phyloP scores from a whole-genome alignment of 805 yeast species.

The Blastobotrys parvus region DNA sequence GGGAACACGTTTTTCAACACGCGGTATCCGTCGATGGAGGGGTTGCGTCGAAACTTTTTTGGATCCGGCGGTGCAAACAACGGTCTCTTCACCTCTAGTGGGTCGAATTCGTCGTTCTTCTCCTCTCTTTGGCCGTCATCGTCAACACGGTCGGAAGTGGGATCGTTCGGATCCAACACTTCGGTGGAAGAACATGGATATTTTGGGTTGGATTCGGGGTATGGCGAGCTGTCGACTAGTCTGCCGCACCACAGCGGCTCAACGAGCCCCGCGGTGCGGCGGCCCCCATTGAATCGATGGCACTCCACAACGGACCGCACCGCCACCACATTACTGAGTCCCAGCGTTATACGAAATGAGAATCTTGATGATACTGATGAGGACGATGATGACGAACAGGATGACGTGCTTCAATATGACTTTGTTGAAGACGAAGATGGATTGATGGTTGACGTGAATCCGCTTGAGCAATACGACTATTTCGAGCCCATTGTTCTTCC shows the following conservation, averaged over 20 bases:
- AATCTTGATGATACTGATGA: background rate
- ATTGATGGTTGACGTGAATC: background rate
- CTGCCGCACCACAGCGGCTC: slow-evolving; percentile 1
- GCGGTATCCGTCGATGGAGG: slow-evolving; percentile 6
- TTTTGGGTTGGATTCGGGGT: slow-evolving; percentile 1
- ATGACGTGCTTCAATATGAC: background rate
- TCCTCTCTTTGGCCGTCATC: background rate
- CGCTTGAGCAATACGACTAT: background rate
- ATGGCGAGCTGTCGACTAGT: background rate
- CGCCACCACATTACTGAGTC: slow-evolving; percentile 5
- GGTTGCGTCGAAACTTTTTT: slow-evolving; percentile 4
- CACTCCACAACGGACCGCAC: slow-evolving; percentile 9
- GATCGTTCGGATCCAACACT: background rate
- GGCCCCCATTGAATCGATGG: slow-evolving; percentile 9
- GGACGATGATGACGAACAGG: background rate
- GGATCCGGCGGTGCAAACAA: background rate
- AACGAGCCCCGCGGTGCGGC: background rate
- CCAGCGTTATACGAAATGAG: background rate
- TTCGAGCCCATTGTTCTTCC: slow-evolving; percentile 10
- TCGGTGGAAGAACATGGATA: background rate
- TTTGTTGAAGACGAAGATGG: background rate
- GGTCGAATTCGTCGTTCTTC: background rate
- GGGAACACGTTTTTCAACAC: background rate
- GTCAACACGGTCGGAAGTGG: background rate
- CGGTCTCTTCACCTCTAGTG: slow-evolving; percentile 1